These are phyloP conservation scores for Diaporthe sp. DNA, from an alignment of 2,329 filamentous ascomycete genomes.

Conservation along the genomic window DNA sequence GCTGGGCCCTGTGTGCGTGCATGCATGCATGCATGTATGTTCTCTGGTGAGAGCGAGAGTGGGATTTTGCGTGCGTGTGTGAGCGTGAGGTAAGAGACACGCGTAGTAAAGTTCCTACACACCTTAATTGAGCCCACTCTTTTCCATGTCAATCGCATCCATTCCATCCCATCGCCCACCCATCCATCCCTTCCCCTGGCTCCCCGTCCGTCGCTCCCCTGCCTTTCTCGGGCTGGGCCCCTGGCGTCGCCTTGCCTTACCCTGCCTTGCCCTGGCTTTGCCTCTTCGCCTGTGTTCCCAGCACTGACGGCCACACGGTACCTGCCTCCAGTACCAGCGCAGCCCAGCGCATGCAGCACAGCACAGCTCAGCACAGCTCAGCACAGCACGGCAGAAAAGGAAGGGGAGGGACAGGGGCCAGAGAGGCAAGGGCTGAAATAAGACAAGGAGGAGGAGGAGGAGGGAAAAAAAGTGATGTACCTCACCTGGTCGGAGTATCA, in stretches of 20 bases:
- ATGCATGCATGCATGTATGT: neutral
- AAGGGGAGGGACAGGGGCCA: neutral
- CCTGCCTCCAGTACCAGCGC: neutral
- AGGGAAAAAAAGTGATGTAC: conserved; percentile 12
- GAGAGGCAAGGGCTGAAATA: conserved; percentile 21
- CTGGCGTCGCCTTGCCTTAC: conserved; percentile 18
- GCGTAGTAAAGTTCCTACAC: conserved; percentile 25
- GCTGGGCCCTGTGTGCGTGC: neutral
- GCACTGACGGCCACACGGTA: neutral
- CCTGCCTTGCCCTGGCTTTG: conserved; percentile 17
- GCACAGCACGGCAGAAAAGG: neutral
- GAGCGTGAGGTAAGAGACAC: neutral
- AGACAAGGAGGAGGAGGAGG: neutral
- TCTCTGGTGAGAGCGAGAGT: neutral
- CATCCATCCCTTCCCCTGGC: conserved; percentile 32
- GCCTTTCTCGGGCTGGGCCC: conserved; percentile 19
- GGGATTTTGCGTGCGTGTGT: neutral
- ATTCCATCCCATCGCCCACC: conserved; percentile 23
- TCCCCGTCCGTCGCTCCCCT: conserved; percentile 24
- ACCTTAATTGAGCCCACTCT: conserved; percentile 29
- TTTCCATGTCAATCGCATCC: conserved; percentile 31
- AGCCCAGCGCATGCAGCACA: neutral
- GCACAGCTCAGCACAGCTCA: neutral
- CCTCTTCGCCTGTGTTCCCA: conserved; percentile 27
- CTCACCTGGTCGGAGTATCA: conserved; percentile 20